phyloP scores from a whole-genome alignment of 352 stramenopile genomes.

The Phytopythium ostracodes region DNA sequence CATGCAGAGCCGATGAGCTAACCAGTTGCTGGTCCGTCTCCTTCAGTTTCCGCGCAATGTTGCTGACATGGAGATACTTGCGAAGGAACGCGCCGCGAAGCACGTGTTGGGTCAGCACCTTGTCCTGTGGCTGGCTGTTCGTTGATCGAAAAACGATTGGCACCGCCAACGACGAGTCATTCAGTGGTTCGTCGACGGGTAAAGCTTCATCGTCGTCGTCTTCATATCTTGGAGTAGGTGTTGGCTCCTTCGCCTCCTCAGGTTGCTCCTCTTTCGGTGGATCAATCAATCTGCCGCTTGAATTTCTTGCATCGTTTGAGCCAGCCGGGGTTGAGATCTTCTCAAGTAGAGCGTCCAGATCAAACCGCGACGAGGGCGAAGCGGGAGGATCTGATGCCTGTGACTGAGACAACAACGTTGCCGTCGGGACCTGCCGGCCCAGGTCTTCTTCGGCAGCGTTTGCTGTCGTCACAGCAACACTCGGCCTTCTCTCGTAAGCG shows the following conservation, averaged over 20 bases:
- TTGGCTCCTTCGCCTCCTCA: conserved; percentile 3
- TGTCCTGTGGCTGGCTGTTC: conserved; percentile 23
- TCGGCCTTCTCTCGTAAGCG: background rate
- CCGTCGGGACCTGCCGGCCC: background rate
- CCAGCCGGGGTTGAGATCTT: background rate
- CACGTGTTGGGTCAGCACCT: conserved; percentile 56
- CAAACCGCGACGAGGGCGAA: background rate
- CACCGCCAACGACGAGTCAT: conserved; percentile 18
- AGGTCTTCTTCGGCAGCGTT: background rate
- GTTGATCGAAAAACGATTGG: conserved; percentile 38
- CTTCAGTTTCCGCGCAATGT: conserved; percentile 58
- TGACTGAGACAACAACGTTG: background rate
- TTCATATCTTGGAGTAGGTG: conserved; percentile 1
- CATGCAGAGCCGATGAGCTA: conserved; percentile 24
- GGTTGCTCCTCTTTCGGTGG: background rate
- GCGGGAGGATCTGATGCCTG: background rate
- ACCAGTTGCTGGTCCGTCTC: conserved; percentile 56
- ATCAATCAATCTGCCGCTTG: background rate
- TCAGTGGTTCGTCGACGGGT: background rate
- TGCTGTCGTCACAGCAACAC: background rate
- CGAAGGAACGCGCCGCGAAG: conserved; percentile 52
- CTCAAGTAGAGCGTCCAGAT: background rate
- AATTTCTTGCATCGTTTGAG: background rate
- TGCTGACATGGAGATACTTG: conserved; percentile 64
- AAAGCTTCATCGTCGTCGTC: background rate